Conservation (phyloP, 305 asterid species). For the Solanum hybrid region DNA sequence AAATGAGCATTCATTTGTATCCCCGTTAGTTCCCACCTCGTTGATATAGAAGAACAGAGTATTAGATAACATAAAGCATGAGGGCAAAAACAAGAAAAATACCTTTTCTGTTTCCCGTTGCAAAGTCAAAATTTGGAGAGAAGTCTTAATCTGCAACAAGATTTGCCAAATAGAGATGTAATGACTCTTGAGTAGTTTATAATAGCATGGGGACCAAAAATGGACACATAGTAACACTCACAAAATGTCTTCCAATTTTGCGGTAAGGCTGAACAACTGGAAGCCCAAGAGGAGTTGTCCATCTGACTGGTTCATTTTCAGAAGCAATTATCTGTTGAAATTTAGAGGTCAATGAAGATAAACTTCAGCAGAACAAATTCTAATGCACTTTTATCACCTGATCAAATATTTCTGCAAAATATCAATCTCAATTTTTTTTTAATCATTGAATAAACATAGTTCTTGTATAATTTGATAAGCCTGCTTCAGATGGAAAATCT, state of each 20-base stretch:
- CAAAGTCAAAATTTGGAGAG: slow-evolving; percentile 83
- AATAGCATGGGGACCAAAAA: not conserved
- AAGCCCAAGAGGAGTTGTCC: slow-evolving; percentile 99
- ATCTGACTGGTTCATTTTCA: slow-evolving; percentile 74
- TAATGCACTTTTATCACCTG: not conserved
- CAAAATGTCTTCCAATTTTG: slow-evolving; percentile 56
- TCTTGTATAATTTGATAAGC: not conserved
- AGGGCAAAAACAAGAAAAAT: not conserved
- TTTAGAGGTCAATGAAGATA: slow-evolving; percentile 15
- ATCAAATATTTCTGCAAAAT: not conserved
- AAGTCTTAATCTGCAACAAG: slow-evolving; percentile 69
- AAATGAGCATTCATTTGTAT: not conserved
- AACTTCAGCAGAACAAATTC: not conserved
- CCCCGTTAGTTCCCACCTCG: not conserved
- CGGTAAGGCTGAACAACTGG: slow-evolving; percentile 99
- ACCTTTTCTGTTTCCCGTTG: slow-evolving; percentile 81
- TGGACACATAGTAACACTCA: slow-evolving; percentile 24
- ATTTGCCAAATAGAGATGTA: slow-evolving; percentile 2
- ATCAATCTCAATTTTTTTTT: not conserved
- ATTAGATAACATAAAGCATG: not conserved
- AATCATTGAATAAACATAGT: not conserved
- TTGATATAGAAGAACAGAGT: not conserved
- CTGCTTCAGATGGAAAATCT: not conserved
- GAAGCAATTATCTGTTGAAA: slow-evolving; percentile 68
- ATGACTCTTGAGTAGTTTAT: not conserved